These are phyloP conservation scores for Lactifluus volemus DNA, from an alignment of 768 basidiomycete species.

Conservation along the genomic window DNA sequence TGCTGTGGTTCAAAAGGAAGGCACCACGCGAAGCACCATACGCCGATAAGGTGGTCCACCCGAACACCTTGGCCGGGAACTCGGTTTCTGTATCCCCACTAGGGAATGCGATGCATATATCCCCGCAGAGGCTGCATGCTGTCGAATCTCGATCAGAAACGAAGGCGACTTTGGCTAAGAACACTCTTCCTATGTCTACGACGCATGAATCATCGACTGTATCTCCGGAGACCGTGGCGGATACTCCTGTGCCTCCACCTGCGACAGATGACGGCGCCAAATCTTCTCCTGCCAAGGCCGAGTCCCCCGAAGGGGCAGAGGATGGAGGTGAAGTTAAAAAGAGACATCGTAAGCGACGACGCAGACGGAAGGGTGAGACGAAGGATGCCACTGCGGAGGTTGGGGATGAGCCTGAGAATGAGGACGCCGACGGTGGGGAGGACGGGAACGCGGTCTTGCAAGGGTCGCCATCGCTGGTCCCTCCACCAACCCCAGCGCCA, in stretches of 20 bases:
- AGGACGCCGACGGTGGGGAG: conserved; percentile 16
- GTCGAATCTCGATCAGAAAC: background rate
- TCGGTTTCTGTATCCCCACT: background rate
- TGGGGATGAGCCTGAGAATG: conserved; percentile 20
- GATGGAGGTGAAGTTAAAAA: conserved; percentile 36
- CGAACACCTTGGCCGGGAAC: background rate
- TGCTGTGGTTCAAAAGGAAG: conserved; percentile 4
- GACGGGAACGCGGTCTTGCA: conserved; percentile 11
- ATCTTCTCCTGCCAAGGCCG: background rate
- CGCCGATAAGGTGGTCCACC: background rate
- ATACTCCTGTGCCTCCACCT: background rate
- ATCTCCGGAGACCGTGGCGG: background rate
- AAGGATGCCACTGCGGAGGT: conserved; percentile 20
- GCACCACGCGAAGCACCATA: background rate
- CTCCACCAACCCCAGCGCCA: conserved; percentile 21
- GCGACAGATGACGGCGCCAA: background rate
- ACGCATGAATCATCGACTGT: background rate
- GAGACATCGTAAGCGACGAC: conserved; percentile 22
- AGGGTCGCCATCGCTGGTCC: conserved; percentile 16
- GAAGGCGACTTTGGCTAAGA: background rate
- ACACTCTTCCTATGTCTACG: background rate
- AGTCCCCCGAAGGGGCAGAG: conserved; percentile 32
- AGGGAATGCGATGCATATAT: background rate
- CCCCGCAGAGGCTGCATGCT: background rate
- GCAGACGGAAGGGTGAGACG: conserved; percentile 14